phyloP scores from a whole-genome alignment of 768 basidiomycete species.

The Psilocybe tampanensis region DNA sequence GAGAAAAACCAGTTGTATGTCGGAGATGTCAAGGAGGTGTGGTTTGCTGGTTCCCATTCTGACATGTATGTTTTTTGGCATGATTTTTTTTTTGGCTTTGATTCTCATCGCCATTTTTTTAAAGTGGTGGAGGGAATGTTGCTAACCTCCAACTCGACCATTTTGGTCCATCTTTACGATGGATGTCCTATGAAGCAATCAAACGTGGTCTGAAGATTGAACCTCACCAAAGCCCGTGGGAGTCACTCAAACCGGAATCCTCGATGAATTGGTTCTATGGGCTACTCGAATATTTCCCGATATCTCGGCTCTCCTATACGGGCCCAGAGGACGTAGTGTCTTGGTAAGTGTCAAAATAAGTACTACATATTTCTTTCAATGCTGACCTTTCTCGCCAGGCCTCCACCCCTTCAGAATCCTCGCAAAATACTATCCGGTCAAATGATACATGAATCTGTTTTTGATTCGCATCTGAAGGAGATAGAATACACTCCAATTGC shows the following conservation, averaged over 20 bases:
- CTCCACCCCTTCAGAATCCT: too few species aligned
- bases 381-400: too few species aligned
- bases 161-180: constrained; percentile 3
- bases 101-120: too few species aligned
- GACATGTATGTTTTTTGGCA: constrained; percentile 5
- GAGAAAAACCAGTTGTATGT: background rate
- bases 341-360: background rate
- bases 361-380: too few species aligned
- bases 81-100: background rate
- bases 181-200: constrained; percentile 7
- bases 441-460: too few species aligned
- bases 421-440: too few species aligned
- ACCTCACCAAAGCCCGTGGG: background rate
- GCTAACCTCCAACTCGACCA: background rate
- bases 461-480: too few species aligned
- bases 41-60: constrained; percentile 8
- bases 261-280: background rate
- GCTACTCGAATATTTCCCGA: background rate
- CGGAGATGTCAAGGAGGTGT: constrained; percentile 3
- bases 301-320: background rate
- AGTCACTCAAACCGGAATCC: background rate
- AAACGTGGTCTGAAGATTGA: background rate
- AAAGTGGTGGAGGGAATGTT: constrained; percentile 5
- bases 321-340: background rate
- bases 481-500: too few species aligned